Evolutionary conservation across 306 rosid species (phyloP).

Genomic region (Fragaria iinumae): DNA sequence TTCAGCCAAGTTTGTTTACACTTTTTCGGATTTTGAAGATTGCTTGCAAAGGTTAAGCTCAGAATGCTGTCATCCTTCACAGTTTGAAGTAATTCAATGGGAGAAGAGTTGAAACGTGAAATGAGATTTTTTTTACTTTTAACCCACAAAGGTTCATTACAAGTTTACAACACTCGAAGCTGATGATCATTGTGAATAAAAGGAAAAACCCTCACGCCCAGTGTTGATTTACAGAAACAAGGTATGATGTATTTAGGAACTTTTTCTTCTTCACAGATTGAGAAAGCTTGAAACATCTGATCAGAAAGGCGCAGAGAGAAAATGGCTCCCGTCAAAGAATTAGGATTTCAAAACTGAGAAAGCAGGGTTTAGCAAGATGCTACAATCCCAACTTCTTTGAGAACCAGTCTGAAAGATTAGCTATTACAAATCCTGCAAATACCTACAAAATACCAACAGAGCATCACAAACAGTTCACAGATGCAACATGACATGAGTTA

Average conservation of each 20-base stretch:
- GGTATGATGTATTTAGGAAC: conserved; percentile 14
- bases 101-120: not conserved
- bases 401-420: conserved; percentile 75
- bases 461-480: conserved; percentile 12
- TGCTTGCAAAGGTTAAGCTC: no score
- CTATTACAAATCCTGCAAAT: conserved; percentile 89
- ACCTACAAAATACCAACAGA: conserved; percentile 59
- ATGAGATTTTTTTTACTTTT: conserved; percentile 6
- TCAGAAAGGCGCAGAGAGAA: conserved; percentile 18
- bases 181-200: conserved; percentile 17
- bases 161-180: conserved; percentile 32
- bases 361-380: conserved; percentile 23
- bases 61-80: no score
- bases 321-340: conserved; percentile 42
- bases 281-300: conserved; percentile 22
- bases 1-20: no score
- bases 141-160: conserved; percentile 28
- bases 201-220: conserved; percentile 26
- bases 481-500: not conserved
- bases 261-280: conserved; percentile 23
- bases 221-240: conserved; percentile 43
- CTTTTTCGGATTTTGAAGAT: no score
- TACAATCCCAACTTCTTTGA: conserved; percentile 67
- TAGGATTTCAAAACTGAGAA: conserved; percentile 22
- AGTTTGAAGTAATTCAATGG: no score